Base-by-base conservation (phyloP, 805 yeast genomes). In the Myxozyma neglecta region DNA sequence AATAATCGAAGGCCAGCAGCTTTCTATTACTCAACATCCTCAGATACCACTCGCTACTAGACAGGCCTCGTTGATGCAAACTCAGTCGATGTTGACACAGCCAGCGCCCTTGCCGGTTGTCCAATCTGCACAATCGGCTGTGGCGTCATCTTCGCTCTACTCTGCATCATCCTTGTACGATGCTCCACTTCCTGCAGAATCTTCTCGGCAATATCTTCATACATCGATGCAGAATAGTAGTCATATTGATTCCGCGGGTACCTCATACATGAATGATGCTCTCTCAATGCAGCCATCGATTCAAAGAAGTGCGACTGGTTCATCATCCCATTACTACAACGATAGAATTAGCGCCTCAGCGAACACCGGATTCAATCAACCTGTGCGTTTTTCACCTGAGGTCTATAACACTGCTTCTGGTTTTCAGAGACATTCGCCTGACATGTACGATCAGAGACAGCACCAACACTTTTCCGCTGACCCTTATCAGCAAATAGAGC, bases 201-300 rank as follows among this genome's bases (percentile, higher is more conserved):
- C 59, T 16, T 54, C 54, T 24, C 16, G 50, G 13, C 44, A 42
- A 35, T 56, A 40, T 36, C 40, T 43, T 40, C 44, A 56, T 42
- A 29, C 49, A 8, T 8, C 50, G 13, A 29, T 24, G 43, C 45
- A 20, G 13, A 29, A 34, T n/a, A 47, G 36, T 20, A 16, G 16
- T 20, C 14, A 14, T 18, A 1, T 8, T 10, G 40, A 18, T 8
- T 18, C 34, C n/a, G 20, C 34, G 13, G 35, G 49, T 34, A 6
- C 18, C 34, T 20, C 49, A 11, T 45, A 45, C 20, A 7, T 34
- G 29, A 20, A 32, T 8, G 49, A 45, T n/a, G 49, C 18, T 8
- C 14, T 16, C n/a, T 20, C 10, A n/a, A 9, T 20, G 9, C 20
- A 42, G 16, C 42, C 42, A n/a, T 14, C 18, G 20, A 5, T 24